Evolutionary conservation across 768 basidiomycete species (phyloP).

Genomic region (Leccinum uliginosum): DNA sequence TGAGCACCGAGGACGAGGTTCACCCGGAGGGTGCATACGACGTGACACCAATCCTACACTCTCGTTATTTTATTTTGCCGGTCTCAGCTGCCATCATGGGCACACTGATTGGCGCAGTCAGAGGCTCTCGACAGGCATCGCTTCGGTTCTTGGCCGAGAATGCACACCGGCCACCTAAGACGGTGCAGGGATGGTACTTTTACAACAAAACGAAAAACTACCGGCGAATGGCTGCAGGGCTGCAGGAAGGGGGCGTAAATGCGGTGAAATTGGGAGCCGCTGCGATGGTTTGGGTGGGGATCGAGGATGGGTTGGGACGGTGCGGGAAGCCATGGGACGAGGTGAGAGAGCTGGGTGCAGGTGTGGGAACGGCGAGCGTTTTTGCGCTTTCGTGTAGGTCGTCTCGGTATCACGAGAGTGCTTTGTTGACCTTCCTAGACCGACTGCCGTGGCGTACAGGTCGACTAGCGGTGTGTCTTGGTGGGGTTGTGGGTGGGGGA

Average conservation of each 20-base stretch:
- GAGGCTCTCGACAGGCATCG: constrained; percentile 65
- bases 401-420: constrained; percentile 1
- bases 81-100: constrained; percentile 58
- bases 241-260: constrained; percentile 62
- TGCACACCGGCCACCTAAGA: constrained; percentile 80
- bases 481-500: constrained; percentile 51
- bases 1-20: constrained; percentile 13
- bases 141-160: constrained; percentile 90
- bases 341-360: constrained; percentile 58
- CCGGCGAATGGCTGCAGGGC: constrained; percentile 66
- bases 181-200: constrained; percentile 90
- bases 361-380: constrained; percentile 54
- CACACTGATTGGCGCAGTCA: constrained; percentile 64
- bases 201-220: constrained; percentile 98
- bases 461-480: constrained; percentile 47
- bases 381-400: constrained; percentile 55
- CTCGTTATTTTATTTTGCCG: constrained; percentile 60
- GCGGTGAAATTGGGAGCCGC: constrained; percentile 46
- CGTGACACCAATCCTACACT: constrained; percentile 28
- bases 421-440: constrained; percentile 36
- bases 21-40: constrained; percentile 20
- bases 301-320: constrained; percentile 42
- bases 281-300: constrained; percentile 45
- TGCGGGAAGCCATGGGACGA: constrained; percentile 34
- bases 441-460: constrained; percentile 50